These are phyloP conservation scores for Saturnispora dispora DNA, from an alignment of 805 yeast genomes.

Conservation along the genomic window DNA sequence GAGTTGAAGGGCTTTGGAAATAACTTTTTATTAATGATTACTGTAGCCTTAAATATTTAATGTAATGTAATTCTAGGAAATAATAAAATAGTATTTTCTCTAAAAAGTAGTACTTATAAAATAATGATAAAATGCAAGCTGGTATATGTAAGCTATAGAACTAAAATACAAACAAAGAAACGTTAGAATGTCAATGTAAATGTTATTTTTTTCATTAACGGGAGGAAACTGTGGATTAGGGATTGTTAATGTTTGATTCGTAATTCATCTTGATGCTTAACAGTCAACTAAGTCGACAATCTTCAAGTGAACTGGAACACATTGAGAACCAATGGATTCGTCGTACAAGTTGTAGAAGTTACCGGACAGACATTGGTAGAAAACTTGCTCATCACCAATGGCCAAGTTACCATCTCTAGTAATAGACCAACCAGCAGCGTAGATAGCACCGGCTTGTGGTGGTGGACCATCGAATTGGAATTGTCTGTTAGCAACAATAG, in stretches of 20 bases:
- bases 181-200: slow-evolving; percentile 1
- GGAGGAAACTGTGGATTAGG: not conserved
- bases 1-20: slow-evolving; percentile 2
- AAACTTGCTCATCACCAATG: slow-evolving; percentile 38
- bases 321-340: slow-evolving; percentile 37
- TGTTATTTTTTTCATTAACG: not conserved
- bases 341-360: slow-evolving; percentile 51
- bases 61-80: not conserved
- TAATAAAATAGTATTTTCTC: not conserved
- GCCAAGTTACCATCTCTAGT: slow-evolving; percentile 40
- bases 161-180: slow-evolving; percentile 3
- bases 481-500: slow-evolving; percentile 55
- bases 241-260: not conserved
- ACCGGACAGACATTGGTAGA: slow-evolving; percentile 51
- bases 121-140: slow-evolving; percentile 7
- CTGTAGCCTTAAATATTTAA: not conserved
- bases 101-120: not conserved
- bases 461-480: slow-evolving; percentile 61
- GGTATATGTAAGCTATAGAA: slow-evolving; percentile 3
- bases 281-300: slow-evolving; percentile 36
- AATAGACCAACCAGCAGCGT: slow-evolving; percentile 46
- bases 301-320: slow-evolving; percentile 37
- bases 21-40: too few species aligned
- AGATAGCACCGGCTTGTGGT: slow-evolving; percentile 50
- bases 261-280: slow-evolving; percentile 13